phyloP scores from a whole-genome alignment of 2,329 filamentous ascomycete genomes.

The Pleoardoris graminearum region DNA sequence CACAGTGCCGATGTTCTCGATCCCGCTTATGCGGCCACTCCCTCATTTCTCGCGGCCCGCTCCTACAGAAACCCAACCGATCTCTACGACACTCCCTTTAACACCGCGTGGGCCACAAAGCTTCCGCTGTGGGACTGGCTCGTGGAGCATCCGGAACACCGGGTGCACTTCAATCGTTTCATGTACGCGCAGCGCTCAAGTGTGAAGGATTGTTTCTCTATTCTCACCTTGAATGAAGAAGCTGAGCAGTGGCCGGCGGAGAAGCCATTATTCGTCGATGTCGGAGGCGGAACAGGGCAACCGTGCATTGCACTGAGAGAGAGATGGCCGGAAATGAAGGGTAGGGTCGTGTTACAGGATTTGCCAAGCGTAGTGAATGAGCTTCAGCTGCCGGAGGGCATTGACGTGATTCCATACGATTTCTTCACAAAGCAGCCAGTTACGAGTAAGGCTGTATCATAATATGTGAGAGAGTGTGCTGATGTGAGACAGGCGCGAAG shows the following conservation, averaged over 20 bases:
- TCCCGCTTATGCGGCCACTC: conserved; percentile 1
- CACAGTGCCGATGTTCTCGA: conserved; percentile 4
- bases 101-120: conserved; percentile 6
- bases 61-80: conserved; percentile 7
- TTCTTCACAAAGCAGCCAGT: conserved; percentile 9
- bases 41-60: conserved; percentile 1
- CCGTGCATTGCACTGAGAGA: conserved; percentile 6
- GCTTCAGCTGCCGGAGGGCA: neutral
- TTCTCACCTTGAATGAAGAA: neutral
- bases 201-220: conserved; percentile 4
- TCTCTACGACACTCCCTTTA: conserved; percentile 2
- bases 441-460: conserved; percentile 2
- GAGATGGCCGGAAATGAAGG: conserved; percentile 4
- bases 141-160: conserved; percentile 1
- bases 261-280: conserved; percentile 14
- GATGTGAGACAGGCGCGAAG: conserved; percentile 24
- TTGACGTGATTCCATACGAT: conserved; percentile 5
- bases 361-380: conserved; percentile 1
- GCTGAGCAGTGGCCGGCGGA: neutral
- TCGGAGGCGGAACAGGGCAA: conserved; percentile 17
- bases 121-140: conserved; percentile 8
- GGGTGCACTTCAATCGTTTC: conserved; percentile 8
- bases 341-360: conserved; percentile 12
- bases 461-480: neutral
- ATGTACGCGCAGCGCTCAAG: conserved; percentile 11